Evolutionary conservation across 2,329 filamentous ascomycete genomes (phyloP), one percentile per base, ranked within the genome.

Genomic region (Botrytis byssoidea): DNA sequence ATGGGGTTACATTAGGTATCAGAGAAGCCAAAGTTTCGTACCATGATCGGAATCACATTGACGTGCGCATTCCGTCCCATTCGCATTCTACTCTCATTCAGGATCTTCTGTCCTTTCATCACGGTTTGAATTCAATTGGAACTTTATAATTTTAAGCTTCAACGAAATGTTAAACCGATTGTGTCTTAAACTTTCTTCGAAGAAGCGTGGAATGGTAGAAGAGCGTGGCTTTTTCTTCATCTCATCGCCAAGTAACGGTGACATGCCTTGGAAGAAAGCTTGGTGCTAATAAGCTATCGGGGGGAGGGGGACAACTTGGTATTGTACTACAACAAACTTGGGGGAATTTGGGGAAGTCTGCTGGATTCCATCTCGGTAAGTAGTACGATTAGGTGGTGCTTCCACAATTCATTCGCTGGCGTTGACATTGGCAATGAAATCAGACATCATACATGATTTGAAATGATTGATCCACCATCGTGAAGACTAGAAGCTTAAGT

Each of bases 261-360:
- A 66, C 60, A 65, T 51, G 59, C 42, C 70, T 71, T 65, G 70
- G 57, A 67, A 55, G n/a, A 71, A 71, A 71, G 70, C 70, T 71
- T 71, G 70, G 60, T 71, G 44, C 44, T 44, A 61, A 65, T 71
- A 71, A 71, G 70, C 70, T 65, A 57, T 59, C 40, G 59, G 59
- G 67, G 46, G 22, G 8, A 48, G 46, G 46, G 48, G 44, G 32
- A 32, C 37, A 29, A 44, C 42, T 65, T 46, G 29, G 68, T 61
- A 32, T 29, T 37, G 68, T 61, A 22, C 51, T 37, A 61, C 55
- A 3, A 25, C 18, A 40, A 65, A 65, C 51, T n/a, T 71, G 48
- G 44, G 29, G 57, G 57, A 35, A 25, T 61, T 60, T 60, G 51
- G 68, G 57, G 37, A 42, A 64, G 9, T 37, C 29, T 32, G 42